A percentile compares a stretch with the other conserved stretches of the same genome.
Evolutionary conservation across 2,329 filamentous ascomycete species (phyloP).

Genomic region (Aotearoamyces nothofagi): DNA sequence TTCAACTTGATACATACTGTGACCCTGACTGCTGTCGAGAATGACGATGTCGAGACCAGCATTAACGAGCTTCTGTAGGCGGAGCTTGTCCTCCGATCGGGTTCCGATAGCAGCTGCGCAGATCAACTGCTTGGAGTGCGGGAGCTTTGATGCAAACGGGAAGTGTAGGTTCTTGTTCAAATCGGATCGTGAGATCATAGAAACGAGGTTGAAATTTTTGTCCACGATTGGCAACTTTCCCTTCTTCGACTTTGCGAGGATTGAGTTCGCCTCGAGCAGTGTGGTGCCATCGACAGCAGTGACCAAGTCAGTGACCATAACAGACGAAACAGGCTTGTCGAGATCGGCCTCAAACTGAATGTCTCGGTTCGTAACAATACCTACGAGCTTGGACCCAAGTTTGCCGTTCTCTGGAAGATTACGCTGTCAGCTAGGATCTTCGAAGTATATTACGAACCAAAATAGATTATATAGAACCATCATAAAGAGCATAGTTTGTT

Average conservation of each 20-base stretch:
- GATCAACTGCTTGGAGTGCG: conserved; percentile 93
- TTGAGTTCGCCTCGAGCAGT: conserved; percentile 78
- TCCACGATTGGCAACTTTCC: conserved; percentile 94
- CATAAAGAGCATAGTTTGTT: conserved; percentile 33
- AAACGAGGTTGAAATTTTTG: conserved; percentile 68
- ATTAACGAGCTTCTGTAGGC: conserved; percentile 77
- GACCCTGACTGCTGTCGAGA: conserved; percentile 92
- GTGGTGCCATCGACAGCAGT: conserved; percentile 75
- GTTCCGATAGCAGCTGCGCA: conserved; percentile 93
- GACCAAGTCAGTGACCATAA: conserved; percentile 92
- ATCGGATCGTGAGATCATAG: conserved; percentile 86
- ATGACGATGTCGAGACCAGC: conserved; percentile 92
- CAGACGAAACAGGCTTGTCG: conserved; percentile 59
- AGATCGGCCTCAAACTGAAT: conserved; percentile 85
- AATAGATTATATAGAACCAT: conserved; percentile 16
- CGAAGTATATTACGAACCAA: conserved; percentile 2
- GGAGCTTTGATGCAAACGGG: conserved; percentile 88
- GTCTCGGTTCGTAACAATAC: conserved; percentile 95
- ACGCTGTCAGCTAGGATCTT: conserved; percentile 22
- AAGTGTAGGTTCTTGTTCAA: conserved; percentile 98
- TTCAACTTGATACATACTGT: conserved; percentile 96
- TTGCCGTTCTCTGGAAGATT: conserved; percentile 62
- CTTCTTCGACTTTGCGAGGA: conserved; percentile 93
- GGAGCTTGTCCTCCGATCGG: conserved; percentile 77
- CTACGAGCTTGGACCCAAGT: conserved; percentile 87